These are phyloP conservation scores for Thermothielavioides terrestris DNA, from an alignment of 495 filamentous ascomycete genomes.

Conservation along the genomic window DNA sequence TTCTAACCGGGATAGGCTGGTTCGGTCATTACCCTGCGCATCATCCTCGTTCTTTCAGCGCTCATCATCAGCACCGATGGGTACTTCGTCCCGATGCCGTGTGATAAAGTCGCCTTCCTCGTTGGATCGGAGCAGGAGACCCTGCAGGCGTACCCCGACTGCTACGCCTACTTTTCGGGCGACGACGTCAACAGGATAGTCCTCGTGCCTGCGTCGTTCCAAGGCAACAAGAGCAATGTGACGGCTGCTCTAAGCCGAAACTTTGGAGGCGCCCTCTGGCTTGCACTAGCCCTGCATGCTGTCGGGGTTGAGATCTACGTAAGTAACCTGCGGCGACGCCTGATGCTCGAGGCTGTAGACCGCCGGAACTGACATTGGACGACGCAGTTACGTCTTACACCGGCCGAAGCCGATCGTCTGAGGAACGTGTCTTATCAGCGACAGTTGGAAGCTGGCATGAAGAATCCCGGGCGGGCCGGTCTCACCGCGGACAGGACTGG, in stretches of 20 bases:
- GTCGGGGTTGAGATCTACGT: constrained; percentile 48
- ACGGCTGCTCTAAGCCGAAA: constrained; percentile 25
- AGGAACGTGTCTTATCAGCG: constrained; percentile 41
- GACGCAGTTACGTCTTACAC: constrained; percentile 38
- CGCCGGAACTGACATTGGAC: neutral
- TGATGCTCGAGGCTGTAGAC: no score
- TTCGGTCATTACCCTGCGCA: constrained; percentile 41
- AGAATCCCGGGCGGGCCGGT: constrained; percentile 39
- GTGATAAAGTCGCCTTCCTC: constrained; percentile 33
- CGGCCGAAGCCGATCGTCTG: constrained; percentile 39
- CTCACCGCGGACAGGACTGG: constrained; percentile 38
- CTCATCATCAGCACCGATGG: constrained; percentile 17
- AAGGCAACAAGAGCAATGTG: constrained; percentile 17
- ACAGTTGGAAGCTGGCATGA: constrained; percentile 43
- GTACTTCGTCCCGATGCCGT: constrained; percentile 32
- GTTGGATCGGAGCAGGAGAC: constrained; percentile 2
- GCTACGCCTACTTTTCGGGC: constrained; percentile 20
- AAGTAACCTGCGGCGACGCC: no score
- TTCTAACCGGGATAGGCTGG: constrained; percentile 17
- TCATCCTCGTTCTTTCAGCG: constrained; percentile 32
- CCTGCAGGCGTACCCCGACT: constrained; percentile 31
- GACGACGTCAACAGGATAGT: constrained; percentile 12
- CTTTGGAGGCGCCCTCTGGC: constrained; percentile 41
- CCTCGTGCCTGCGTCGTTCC: constrained; percentile 24
- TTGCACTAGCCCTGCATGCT: constrained; percentile 39